Evolutionary conservation across 345 rosid species (phyloP).

Genomic region (Ceriops tagal): DNA sequence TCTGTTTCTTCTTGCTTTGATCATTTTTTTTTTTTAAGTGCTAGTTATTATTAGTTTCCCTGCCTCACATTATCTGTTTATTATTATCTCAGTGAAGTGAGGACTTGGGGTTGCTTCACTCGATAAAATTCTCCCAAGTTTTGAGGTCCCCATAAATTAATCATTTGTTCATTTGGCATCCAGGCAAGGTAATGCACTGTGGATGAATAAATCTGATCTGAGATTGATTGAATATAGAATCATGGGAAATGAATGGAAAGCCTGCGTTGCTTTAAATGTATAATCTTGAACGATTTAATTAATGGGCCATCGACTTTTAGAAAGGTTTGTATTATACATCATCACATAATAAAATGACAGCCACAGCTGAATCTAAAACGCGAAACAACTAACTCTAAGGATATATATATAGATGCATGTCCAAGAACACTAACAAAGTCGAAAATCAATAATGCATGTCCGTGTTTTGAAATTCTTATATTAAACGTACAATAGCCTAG

Average conservation of each 20-base stretch:
- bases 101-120: too few species aligned
- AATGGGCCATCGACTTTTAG: constrained; percentile 15
- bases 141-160: neutral
- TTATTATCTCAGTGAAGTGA: too few species aligned
- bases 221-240: neutral
- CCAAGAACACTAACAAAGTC: too few species aligned
- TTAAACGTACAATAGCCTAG: too few species aligned
- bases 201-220: neutral
- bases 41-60: neutral
- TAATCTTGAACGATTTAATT: constrained; percentile 6
- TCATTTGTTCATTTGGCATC: neutral
- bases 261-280: constrained; percentile 2
- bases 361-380: neutral
- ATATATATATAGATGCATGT: too few species aligned
- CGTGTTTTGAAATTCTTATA: too few species aligned
- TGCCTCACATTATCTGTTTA: too few species aligned
- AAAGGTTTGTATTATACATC: neutral
- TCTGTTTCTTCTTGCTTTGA: neutral
- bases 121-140: too few species aligned
- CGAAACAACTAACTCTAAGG: neutral
- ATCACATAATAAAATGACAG: neutral
- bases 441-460: too few species aligned
- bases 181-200: neutral
- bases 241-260: constrained; percentile 3
- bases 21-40: neutral